Conservation (phyloP, 306 rosid species). For the Gleditsia sinensis region DNA sequence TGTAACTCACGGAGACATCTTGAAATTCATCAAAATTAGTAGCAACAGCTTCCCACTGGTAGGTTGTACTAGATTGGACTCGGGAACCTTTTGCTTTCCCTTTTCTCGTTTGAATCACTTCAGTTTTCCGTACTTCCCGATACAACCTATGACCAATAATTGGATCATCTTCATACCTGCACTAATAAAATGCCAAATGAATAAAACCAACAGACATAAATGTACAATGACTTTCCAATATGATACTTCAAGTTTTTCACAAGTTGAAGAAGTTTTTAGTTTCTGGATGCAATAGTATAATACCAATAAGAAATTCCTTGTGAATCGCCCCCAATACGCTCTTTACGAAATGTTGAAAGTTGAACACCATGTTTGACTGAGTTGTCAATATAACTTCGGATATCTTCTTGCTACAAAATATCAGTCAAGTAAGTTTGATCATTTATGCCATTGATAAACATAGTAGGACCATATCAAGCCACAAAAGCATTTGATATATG, state of each 20-base stretch:
- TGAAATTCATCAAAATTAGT: constrained; percentile 93
- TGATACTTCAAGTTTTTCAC: constrained; percentile 19
- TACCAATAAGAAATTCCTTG: constrained; percentile 88
- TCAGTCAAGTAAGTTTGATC: constrained; percentile 37
- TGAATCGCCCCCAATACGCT: constrained; percentile 91
- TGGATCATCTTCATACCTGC: constrained; percentile 90
- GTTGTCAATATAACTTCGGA: constrained; percentile 80
- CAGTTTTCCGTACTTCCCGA: constrained; percentile 85
- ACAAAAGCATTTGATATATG: background rate
- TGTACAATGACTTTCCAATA: constrained; percentile 21
- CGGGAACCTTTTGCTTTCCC: constrained; percentile 80
- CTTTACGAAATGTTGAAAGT: constrained; percentile 87
- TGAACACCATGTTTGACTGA: constrained; percentile 84
- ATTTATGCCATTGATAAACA: background rate
- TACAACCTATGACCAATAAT: constrained; percentile 82
- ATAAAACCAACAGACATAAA: constrained; percentile 31
- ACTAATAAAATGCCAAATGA: constrained; percentile 36
- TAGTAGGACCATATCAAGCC: constrained; percentile 15
- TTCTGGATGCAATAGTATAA: constrained; percentile 29
- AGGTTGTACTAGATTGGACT: constrained; percentile 60
- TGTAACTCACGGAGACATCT: constrained; percentile 79
- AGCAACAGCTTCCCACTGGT: constrained; percentile 91
- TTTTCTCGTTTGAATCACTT: constrained; percentile 70
- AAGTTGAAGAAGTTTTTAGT: background rate
- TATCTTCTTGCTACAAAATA: constrained; percentile 92